Evolutionary conservation across 768 basidiomycete genomes (phyloP), one percentile per base, ranked within the genome.

Genomic region (Pleurotus giganteus): DNA sequence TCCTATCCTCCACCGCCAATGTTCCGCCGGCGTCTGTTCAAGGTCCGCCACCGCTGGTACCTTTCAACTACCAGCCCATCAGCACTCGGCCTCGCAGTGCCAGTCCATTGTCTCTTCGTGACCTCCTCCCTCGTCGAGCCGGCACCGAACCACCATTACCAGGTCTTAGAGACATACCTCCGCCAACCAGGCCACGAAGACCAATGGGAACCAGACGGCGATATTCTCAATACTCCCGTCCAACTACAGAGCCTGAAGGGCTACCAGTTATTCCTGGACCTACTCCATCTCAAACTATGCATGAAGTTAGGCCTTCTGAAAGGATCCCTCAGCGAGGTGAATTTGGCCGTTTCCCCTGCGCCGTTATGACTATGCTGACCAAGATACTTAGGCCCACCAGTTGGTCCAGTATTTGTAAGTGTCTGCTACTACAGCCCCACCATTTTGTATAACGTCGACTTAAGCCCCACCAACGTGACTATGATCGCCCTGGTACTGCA

Each of bases 51-150:
- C 67, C 73, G 3, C 62, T 88, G 4, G 72, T 78, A 0, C 82
- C 81, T 0, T 79, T 88, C 53, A 66, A 69, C 11, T 85, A 83
- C 60, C 77, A 80, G 36, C 82, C 82, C 76, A 61, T 67, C 44
- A 65, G 61, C 32, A 37, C 57, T 19, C 64, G 71, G 42, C 60
- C 68, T n/a, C 64, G 74, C 45, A 75, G 72, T 55, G 59, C 65
- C 3, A 75, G 74, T 53, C 74, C 73, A 19, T 56, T 69, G 13
- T 70, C 72, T 8, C 58, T 69, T 61, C 70, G 42, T 26, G 60
- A 64, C 19, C 61, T 57, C 5, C 57, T 71, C 15, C 64, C 66
- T 7, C 60, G 55, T 23, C 69, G 73, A 15, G 46, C 73, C 11
- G 58, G 58, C 21, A 66, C 69, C 4, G 69, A 61, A 32, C 69